Conservation (phyloP, 495 filamentous ascomycete species). For the Physcia stellaris region DNA sequence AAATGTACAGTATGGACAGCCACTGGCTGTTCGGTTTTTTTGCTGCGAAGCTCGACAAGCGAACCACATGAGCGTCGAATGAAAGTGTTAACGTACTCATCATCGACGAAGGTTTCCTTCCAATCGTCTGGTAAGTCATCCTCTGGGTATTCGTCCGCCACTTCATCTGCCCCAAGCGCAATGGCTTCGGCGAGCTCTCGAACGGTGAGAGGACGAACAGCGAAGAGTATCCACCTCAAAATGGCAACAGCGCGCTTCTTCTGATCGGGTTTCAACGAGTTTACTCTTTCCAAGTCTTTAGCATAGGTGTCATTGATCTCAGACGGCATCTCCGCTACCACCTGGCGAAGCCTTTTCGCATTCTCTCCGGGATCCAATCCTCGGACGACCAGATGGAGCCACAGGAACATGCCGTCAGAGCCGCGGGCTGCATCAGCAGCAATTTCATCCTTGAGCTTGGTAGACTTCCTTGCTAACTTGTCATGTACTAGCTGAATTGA, state of each 20-base stretch:
- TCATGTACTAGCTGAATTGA: constrained; percentile 8
- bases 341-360: constrained; percentile 5
- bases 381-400: constrained; percentile 11
- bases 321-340: constrained; percentile 13
- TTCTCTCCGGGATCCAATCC: constrained; percentile 10
- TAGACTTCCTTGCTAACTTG: constrained; percentile 10
- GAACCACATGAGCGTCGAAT: constrained; percentile 13
- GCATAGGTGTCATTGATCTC: constrained; percentile 11
- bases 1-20: constrained; percentile 14
- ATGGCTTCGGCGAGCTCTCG: constrained; percentile 17
- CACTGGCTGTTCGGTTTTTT: constrained; percentile 2
- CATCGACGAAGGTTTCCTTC: constrained; percentile 10
- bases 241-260: constrained; percentile 12
- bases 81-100: constrained; percentile 15
- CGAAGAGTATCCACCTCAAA: constrained; percentile 18
- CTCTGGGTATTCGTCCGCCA: constrained; percentile 4
- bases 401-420: constrained; percentile 18
- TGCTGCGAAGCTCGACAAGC: constrained; percentile 11
- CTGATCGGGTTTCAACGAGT: constrained; percentile 3
- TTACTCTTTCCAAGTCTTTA: constrained; percentile 8
- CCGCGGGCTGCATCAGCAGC: constrained; percentile 9
- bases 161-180: constrained; percentile 4
- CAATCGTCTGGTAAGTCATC: constrained; percentile 13
- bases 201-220: constrained; percentile 17
- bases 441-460: constrained; percentile 2